A percentile compares a stretch with the other conserved stretches of the same genome.
Evolutionary conservation across 495 filamentous ascomycete species (phyloP).

Genomic region (Penicillium flavigenum): DNA sequence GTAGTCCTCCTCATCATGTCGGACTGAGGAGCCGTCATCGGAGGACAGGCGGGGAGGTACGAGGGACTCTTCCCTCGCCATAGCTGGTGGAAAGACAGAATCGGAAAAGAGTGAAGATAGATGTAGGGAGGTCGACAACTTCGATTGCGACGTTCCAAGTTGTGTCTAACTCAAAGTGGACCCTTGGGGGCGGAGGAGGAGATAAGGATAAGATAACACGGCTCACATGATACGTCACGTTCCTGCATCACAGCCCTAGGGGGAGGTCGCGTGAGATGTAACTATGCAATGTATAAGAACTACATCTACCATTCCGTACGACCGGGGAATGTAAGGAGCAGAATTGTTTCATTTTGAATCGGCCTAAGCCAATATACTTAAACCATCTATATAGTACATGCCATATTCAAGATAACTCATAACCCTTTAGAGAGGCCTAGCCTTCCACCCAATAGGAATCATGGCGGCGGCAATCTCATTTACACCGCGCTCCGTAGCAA

Average conservation of each 20-base stretch:
- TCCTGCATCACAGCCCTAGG: slow-evolving; percentile 2
- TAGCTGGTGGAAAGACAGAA: slow-evolving; percentile 19
- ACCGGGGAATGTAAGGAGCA: not conserved
- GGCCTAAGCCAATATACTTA: not conserved
- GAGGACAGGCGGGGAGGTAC: slow-evolving; percentile 45
- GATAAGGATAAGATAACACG: slow-evolving; percentile 13
- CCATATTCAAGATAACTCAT: not conserved
- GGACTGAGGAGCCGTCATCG: slow-evolving; percentile 47
- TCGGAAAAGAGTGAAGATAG: slow-evolving; percentile 4
- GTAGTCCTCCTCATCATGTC: slow-evolving; percentile 60
- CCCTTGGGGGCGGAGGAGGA: slow-evolving; percentile 7
- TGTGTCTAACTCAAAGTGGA: slow-evolving; percentile 6
- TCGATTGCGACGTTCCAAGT: not conserved
- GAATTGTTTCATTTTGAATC: not conserved
- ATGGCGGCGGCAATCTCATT: slow-evolving; percentile 81
- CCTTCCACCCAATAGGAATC: slow-evolving; percentile 81
- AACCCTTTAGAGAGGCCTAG: slow-evolving; percentile 31
- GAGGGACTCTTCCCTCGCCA: slow-evolving; percentile 49
- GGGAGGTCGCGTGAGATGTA: not conserved
- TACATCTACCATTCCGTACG: not conserved
- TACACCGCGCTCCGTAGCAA: slow-evolving; percentile 81
- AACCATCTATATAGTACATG: slow-evolving; percentile 3
- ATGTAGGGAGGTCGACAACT: not conserved
- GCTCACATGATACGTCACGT: slow-evolving; percentile 24
- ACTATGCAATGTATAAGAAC: not conserved